phyloP scores from a whole-genome alignment of 176 grass and related monocot species.

The Calamus simplicifolius region DNA sequence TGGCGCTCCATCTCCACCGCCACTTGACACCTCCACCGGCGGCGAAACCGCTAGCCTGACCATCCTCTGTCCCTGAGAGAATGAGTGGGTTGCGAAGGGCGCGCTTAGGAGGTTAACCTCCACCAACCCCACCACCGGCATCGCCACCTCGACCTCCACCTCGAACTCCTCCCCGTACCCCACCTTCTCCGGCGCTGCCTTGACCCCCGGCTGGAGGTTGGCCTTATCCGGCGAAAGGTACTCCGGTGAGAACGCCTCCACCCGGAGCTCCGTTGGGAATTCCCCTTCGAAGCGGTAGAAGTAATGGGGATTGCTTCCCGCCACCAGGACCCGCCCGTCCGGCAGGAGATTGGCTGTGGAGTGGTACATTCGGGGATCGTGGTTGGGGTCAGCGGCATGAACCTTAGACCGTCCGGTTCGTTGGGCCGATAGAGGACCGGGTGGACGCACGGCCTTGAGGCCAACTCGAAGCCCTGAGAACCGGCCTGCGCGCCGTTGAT shows the following conservation, averaged over 20 bases:
- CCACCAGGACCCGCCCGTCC: too few species aligned
- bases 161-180: constrained; percentile 10
- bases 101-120: constrained; percentile 18
- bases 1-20: neutral
- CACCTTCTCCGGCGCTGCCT: neutral
- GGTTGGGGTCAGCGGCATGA: too few species aligned
- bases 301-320: too few species aligned
- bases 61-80: constrained; percentile 26
- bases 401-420: too few species aligned
- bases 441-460: too few species aligned
- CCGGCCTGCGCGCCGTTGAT: too few species aligned
- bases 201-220: neutral
- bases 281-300: too few species aligned
- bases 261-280: too few species aligned
- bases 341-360: too few species aligned
- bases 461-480: too few species aligned
- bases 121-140: constrained; percentile 15
- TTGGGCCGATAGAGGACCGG: too few species aligned
- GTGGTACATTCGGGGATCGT: too few species aligned
- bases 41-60: constrained; percentile 1
- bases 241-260: constrained; percentile 21
- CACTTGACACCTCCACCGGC: neutral
- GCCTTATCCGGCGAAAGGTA: constrained; percentile 20
- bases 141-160: neutral
- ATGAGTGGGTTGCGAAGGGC: constrained; percentile 22